phyloP scores from a whole-genome alignment of 306 rosid species.

The Pterocarpus macrocarpus region DNA sequence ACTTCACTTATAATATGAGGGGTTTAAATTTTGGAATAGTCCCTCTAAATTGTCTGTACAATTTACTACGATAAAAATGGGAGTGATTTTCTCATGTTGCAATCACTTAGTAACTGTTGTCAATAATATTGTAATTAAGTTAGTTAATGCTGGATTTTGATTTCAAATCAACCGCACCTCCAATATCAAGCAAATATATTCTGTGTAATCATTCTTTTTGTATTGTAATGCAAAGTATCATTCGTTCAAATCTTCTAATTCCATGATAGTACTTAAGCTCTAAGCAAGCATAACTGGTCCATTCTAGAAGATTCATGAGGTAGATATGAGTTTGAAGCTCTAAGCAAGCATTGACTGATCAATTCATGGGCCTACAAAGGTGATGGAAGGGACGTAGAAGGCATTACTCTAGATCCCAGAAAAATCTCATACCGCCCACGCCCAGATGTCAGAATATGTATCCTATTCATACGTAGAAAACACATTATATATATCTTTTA shows the following conservation, averaged over 20 bases:
- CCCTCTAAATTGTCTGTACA: too few species aligned
- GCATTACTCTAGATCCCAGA: neutral
- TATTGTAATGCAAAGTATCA: neutral
- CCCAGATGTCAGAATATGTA: neutral
- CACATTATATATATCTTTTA: neutral
- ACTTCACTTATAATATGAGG: too few species aligned
- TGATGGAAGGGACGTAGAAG: neutral
- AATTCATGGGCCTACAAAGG: conserved; percentile 8
- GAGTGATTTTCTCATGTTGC: neutral
- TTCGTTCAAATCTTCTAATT: conserved; percentile 3
- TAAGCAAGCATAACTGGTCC: conserved; percentile 11
- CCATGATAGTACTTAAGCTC: conserved; percentile 32
- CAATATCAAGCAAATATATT: neutral
- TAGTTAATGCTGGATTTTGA: conserved; percentile 11
- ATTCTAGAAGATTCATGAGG: neutral
- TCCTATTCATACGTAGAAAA: neutral
- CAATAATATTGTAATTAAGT: conserved; percentile 8
- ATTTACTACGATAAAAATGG: too few species aligned
- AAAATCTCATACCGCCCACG: neutral
- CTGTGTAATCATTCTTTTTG: neutral
- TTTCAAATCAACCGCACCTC: conserved; percentile 29
- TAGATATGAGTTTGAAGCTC: neutral
- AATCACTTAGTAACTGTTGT: neutral
- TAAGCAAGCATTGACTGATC: neutral
- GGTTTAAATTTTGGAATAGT: too few species aligned